Base-by-base conservation (phyloP, 192 early-diverging fungal species). In the Coemansia javaensis region DNA sequence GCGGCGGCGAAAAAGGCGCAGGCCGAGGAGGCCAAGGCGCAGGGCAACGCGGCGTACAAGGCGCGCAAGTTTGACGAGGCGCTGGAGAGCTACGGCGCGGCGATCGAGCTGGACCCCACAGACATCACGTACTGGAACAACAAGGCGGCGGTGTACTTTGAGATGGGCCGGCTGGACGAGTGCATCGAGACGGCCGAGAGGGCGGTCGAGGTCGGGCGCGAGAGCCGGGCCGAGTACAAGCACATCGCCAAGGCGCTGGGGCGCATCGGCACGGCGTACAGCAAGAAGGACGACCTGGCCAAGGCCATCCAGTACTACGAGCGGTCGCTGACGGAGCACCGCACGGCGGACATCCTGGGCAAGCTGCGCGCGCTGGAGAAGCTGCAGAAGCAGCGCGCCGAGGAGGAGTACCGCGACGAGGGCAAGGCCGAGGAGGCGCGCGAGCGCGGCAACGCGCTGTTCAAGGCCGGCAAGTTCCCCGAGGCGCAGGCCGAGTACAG, bases 131-230 rank as follows among this genome's bases (percentile, higher is more conserved):
- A 94, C 47, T 77, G 90, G 65, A 95, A 90, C 55, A 99, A 99
- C 84, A 99, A 97, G 67, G 83, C 94, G 39, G 92, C 96, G 44
- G 93, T 94, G 14, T 79, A 87, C 52, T 99, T 90, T 79, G 96
- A 97, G 76, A 85, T 92, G 79, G 90, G 84, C 51, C 84, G 87
- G 23, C 94, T 79, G 59, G 83, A 93, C n/a, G 91, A 91, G 30
- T 89, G 87, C 65, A 96, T 99, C 69, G 85, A 93, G 70, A 79
- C 81, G 8, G 94, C 90, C 59, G 82, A 97, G 55, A 63, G 93
- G 42, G 96, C 96, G 14, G 81, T 97, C 47, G 94, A 97, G 12
- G 77, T 77, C 49, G 94, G 94, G 30, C 86, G 94, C 50, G 90
- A 94, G 61, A 47, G 87, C 34, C 87, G 88, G 21, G 88, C 84